Evolutionary conservation across 306 rosid species (phyloP), one percentile per base, ranked within the genome.

Genomic region (Trifolium pratense): DNA sequence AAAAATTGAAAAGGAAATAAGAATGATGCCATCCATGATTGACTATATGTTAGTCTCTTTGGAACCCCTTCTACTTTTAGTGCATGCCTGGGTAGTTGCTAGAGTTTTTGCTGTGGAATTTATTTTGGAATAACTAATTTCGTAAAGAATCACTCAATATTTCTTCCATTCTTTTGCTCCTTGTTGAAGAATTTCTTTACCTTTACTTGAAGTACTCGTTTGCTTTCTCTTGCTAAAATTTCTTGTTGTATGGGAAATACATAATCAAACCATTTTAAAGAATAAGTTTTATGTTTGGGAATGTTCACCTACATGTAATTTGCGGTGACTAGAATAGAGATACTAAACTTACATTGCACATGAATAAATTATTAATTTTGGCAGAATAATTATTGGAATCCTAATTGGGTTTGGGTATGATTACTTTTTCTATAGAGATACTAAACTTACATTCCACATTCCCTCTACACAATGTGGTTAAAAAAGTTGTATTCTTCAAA

Each of bases 251-350:
- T 71, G 12, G 49, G 34, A 20, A 61, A 23, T 48, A 37, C 3
- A 68, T 76, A 21, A 20, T 43, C 16, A 6, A 53, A 43, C 53
- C 31, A 34, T 21, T 51, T 71, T 64, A 18, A 31, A 32, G 32
- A 46, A 9, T 46, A 64, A 37, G 36, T 21, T 46, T 42, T 69
- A 40, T 75, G 60, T 55, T 76, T 76, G 56, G 23, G 56, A 56
- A 21, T 53, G 51, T 53, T 53, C 63, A n/a, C n/a, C 61, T 45
- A 42, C n/a, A 42, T 43, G 42, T 39, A 52, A 26, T 17, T 43
- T 73, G 67, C 7, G 39, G 70, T 58, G 55, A 65, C 36, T 66
- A 34, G 69, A 6, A 46, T 29, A 58, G 58, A 6, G 42, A 36
- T 20, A 32, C 32, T 63, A 37, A 53, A 26, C 7, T 45, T 72